A percentile compares a stretch with the other conserved stretches of the same genome.
These are phyloP conservation scores for Solioccasus polychromus DNA, from an alignment of 768 basidiomycete species.

Conservation along the genomic window DNA sequence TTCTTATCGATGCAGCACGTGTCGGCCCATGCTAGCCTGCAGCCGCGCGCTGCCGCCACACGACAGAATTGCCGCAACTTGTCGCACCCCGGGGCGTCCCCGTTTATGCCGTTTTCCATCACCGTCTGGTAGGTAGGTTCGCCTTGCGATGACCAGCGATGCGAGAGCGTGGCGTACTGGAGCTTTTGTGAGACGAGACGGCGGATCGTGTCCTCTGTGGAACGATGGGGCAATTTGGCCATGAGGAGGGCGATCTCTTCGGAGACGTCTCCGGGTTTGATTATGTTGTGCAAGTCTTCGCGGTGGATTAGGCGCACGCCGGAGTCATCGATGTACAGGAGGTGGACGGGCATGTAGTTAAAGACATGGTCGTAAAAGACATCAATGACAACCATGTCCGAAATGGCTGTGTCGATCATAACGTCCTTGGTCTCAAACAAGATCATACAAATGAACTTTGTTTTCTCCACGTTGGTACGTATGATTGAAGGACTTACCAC, in stretches of 20 bases:
- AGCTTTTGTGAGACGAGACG: conserved; percentile 21
- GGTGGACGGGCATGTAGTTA: conserved; percentile 16
- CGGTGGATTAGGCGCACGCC: conserved; percentile 9
- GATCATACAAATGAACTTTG: too few species aligned
- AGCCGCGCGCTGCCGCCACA: conserved; percentile 28
- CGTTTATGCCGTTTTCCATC: too few species aligned
- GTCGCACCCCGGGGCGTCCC: conserved; percentile 29
- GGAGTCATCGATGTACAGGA: conserved; percentile 10
- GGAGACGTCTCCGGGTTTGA: conserved; percentile 7
- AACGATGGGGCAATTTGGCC: not conserved
- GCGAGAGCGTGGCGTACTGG: conserved; percentile 30
- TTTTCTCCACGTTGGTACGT: too few species aligned
- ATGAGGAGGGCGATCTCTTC: conserved; percentile 4
- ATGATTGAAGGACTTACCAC: too few species aligned
- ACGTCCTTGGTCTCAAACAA: too few species aligned
- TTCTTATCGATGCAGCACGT: conserved; percentile 36
- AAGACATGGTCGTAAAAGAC: conserved; percentile 18
- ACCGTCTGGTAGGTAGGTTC: conserved; percentile 28
- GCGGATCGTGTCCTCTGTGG: conserved; percentile 23
- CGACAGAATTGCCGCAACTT: conserved; percentile 26
- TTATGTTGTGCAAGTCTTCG: conserved; percentile 13
- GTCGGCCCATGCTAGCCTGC: conserved; percentile 32
- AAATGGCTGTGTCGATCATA: not conserved
- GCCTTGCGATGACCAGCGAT: conserved; percentile 29
- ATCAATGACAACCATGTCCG: too few species aligned